These are phyloP conservation scores for Aspergillus conjunctus DNA, from an alignment of 495 filamentous ascomycete species.

Conservation along the genomic window DNA sequence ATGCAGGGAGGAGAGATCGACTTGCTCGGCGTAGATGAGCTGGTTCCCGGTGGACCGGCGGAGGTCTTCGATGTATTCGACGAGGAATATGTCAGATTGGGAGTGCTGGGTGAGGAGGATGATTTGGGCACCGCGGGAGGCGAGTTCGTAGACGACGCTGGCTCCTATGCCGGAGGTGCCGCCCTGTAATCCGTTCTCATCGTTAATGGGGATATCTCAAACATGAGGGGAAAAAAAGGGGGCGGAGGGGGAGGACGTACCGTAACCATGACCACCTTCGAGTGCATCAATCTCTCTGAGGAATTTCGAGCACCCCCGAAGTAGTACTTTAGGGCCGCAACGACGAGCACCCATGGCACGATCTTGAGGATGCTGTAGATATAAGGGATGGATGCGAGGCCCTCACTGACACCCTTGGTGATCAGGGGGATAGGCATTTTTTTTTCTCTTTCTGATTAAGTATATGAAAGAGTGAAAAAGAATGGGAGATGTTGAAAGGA, in stretches of 20 bases:
- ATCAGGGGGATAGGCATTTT: slow-evolving; percentile 82
- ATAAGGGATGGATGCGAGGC: slow-evolving; percentile 67
- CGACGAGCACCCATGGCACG: slow-evolving; percentile 56
- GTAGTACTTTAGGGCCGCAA: slow-evolving; percentile 75
- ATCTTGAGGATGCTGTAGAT: slow-evolving; percentile 60
- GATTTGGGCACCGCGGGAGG: slow-evolving; percentile 82
- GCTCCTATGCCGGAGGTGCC: slow-evolving; percentile 94
- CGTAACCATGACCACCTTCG: slow-evolving; percentile 90
- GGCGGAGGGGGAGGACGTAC: slow-evolving; percentile 41
- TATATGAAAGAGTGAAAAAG: not conserved
- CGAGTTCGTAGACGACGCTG: slow-evolving; percentile 69
- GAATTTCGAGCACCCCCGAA: slow-evolving; percentile 72
- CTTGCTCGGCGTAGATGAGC: slow-evolving; percentile 91
- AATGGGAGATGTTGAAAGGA: not conserved
- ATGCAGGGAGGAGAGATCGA: slow-evolving; percentile 83
- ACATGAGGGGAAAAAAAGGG: not conserved
- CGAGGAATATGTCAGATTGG: slow-evolving; percentile 80
- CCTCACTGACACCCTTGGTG: slow-evolving; percentile 60
- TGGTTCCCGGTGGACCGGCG: slow-evolving; percentile 79
- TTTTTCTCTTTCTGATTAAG: not conserved
- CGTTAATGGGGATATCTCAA: slow-evolving; percentile 10
- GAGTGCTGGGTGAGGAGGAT: slow-evolving; percentile 84
- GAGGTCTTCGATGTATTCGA: slow-evolving; percentile 89
- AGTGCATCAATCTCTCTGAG: slow-evolving; percentile 86
- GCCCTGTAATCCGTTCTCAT: slow-evolving; percentile 54